Base-by-base conservation (phyloP, 805 yeast genomes). In the Komagataella ulmi region DNA sequence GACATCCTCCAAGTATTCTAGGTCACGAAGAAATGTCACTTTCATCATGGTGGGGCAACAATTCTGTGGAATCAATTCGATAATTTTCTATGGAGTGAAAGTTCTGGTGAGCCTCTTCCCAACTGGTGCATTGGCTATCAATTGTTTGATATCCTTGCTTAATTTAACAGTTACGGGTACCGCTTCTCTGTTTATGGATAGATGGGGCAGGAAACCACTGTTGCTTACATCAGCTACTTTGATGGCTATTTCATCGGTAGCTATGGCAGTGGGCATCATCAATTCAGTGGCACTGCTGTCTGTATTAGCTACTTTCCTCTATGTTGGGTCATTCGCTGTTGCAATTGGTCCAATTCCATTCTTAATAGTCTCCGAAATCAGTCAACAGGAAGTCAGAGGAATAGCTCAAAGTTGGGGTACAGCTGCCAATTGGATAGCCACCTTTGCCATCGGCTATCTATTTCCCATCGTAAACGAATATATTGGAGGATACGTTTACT, bases 261-360 rank as follows among this genome's bases (percentile, higher is more conserved):
- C 81, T 3, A 77, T 91, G 62, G 83, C 88, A 1, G 46, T 77
- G 19, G 91, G 95, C 2, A 83, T 91, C 44, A 60, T 78, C 17
- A 55, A 63, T 17, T 64, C 71, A 2, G 67, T 68, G 49, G 71
- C 85, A 0, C 36, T 66, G 0, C 54, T 83, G 12, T 74, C 90
- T 1, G 80, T 85, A 1, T 49, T 75, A 1, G 81, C 89, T 8
- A 83, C 89, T 0, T 77, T 88, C 51, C 61, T 75, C 1, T 90
- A 88, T 62, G 89, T 91, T 49, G 80, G 85, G 0, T 77, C 88
- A 24, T 93, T 91, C 70, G 98, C 97, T 0, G 69, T 85, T 40
- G 99, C 99, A 0, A 65, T 89, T 55, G 99, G 99, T 0, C 99
- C 99, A 6, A 89, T 93, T 51, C 99, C 99, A 46, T 91, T 93